Evolutionary conservation across 257 asterid species (phyloP), one percentile per base, ranked within the genome.

Genomic region (Verbascum thapsus): DNA sequence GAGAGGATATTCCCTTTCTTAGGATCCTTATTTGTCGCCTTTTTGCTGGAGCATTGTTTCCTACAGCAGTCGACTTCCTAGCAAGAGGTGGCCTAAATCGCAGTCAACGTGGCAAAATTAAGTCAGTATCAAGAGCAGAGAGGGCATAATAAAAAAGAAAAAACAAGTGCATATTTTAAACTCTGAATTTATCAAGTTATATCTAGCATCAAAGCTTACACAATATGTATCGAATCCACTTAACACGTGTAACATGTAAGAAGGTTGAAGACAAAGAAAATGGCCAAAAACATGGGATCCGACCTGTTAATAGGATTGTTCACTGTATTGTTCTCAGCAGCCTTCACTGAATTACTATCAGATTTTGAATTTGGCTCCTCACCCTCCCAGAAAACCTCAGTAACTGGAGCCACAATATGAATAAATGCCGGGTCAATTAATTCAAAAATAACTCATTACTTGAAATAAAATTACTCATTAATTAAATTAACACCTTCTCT

Each of bases 371-470:
- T 83, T 56, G 73, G 70, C 76, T 88, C 98, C 64, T 78, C 94
- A 47, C 85, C 96, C 79, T 90, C 97, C 97, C 96, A 87, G 50
- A 87, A 88, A 64, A 94, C 97, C 74, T 82, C 95, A 10, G 91
- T 82, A 61, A 94, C 99, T 90, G 88, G 45, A 74, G 55, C 67
- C 69, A 52, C 32, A 63, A 37, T 38, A 55, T 13, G 32, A 49
- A 40, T 10, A 44, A 16, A 66, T 26, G 2, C 66, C 41, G 56
- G 51, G 26, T 34, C 18, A 73, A 8, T 34, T 38, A 32, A 58
- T 30, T 40, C 15, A 6, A 34, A 54, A 35, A 51, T 8, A 60
- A 26, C 11, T 53, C 9, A 53, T 54, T n/a, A 49, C 43, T 22
- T 49, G 40, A 19, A 68, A n/a, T n/a, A n/a, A n/a, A 43, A 18